These are phyloP conservation scores for Magnolia changhungtana DNA, from an alignment of 164 flowering plant genomes.

Conservation along the genomic window DNA sequence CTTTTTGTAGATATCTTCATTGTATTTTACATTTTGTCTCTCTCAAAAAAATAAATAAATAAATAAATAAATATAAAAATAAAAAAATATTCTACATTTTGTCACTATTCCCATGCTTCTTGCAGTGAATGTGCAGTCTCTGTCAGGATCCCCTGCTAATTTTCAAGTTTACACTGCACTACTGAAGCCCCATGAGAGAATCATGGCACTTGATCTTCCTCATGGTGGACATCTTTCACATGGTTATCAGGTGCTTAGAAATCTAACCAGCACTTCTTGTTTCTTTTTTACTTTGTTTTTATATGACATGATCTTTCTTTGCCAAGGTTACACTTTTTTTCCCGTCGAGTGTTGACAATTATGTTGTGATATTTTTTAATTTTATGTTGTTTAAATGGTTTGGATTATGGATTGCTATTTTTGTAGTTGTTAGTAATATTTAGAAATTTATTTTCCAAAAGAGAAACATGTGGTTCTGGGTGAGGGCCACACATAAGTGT, in stretches of 20 bases:
- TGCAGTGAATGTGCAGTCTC: constrained; percentile 93
- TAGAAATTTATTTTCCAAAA: neutral
- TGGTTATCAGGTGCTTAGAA: constrained; percentile 58
- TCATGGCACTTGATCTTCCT: constrained; percentile 99
- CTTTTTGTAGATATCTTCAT: neutral
- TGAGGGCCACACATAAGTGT: neutral
- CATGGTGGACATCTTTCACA: constrained; percentile 82
- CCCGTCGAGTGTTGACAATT: neutral
- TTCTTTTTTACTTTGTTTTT: neutral
- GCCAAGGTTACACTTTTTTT: neutral
- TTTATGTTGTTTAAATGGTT: too few species aligned
- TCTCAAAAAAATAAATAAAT: too few species aligned
- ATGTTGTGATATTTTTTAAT: neutral
- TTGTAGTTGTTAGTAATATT: too few species aligned
- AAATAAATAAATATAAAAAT: neutral
- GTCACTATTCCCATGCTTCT: neutral
- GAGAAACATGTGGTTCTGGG: neutral
- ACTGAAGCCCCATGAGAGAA: constrained; percentile 94
- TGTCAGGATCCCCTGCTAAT: constrained; percentile 95
- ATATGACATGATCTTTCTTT: neutral
- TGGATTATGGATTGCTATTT: too few species aligned
- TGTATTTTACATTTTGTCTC: neutral
- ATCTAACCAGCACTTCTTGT: neutral
- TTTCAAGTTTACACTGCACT: constrained; percentile 96
- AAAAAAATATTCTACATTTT: too few species aligned